phyloP scores from a whole-genome alignment of 352 stramenopile genomes.

The Phytophthora citricola region DNA sequence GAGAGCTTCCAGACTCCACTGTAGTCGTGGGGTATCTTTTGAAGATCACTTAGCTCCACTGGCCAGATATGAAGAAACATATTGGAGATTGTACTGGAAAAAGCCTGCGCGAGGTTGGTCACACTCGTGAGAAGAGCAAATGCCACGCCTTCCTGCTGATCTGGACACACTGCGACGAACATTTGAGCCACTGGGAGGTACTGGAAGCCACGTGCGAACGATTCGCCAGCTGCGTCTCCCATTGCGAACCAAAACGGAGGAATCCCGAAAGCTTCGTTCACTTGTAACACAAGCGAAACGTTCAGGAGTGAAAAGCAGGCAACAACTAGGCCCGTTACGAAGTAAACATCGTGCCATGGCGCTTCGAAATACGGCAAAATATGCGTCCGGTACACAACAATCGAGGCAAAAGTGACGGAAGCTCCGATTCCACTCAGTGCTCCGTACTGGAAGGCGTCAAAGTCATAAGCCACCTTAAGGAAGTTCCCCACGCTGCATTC shows the following conservation, averaged over 20 bases:
- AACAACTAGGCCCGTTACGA: conserved; percentile 64
- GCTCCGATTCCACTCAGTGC: conserved; percentile 72
- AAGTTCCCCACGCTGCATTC: conserved; percentile 86
- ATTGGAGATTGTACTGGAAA: conserved; percentile 80
- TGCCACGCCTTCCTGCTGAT: conserved; percentile 77
- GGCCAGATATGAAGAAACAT: conserved; percentile 78
- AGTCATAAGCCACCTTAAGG: conserved; percentile 71
- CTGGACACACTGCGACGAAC: conserved; percentile 77
- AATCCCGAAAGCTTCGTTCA: conserved; percentile 70
- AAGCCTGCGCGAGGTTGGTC: conserved; percentile 71
- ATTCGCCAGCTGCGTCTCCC: conserved; percentile 67
- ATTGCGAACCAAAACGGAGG: conserved; percentile 82
- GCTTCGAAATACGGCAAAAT: conserved; percentile 49
- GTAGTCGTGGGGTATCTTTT: conserved; percentile 47
- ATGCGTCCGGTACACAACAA: conserved; percentile 62
- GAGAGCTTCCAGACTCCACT: conserved; percentile 84
- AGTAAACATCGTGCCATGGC: conserved; percentile 74
- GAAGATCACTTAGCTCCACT: conserved; percentile 69
- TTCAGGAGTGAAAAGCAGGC: conserved; percentile 76
- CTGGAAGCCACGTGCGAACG: conserved; percentile 80
- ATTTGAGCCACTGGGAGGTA: conserved; percentile 81
- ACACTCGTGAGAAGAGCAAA: conserved; percentile 84
- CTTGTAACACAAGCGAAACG: conserved; percentile 65
- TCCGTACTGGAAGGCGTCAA: conserved; percentile 82
- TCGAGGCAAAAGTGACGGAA: conserved; percentile 67